Conservation (phyloP, 2,329 filamentous ascomycete genomes). For the Cordyceps tenuipes region DNA sequence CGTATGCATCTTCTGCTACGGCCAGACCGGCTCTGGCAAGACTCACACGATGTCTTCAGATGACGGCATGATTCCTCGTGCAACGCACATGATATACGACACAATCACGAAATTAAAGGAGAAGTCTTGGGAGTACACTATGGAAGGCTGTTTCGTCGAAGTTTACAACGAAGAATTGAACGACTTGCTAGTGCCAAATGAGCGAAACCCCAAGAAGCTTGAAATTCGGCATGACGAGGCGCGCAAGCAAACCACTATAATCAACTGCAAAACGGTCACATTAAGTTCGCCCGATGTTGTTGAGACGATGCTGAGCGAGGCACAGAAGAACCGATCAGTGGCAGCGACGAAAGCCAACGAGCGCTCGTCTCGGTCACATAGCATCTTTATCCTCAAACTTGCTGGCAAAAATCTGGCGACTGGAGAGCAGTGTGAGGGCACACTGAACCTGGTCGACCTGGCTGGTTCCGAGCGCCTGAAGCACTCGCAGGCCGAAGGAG, state of each 20-base stretch:
- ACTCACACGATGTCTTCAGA: conserved; percentile 88
- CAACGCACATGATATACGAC: conserved; percentile 88
- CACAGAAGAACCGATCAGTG: conserved; percentile 79
- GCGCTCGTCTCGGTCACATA: conserved; percentile 87
- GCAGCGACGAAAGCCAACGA: conserved; percentile 98
- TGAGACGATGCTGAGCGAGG: conserved; percentile 68
- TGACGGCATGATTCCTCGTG: conserved; percentile 92
- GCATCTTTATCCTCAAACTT: conserved; percentile 86
- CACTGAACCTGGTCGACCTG: conserved; percentile 89
- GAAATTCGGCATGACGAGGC: conserved; percentile 81
- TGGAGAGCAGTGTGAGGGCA: conserved; percentile 80
- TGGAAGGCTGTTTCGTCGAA: conserved; percentile 93
- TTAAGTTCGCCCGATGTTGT: conserved; percentile 76
- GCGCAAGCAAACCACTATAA: conserved; percentile 73
- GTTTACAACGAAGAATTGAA: conserved; percentile 98
- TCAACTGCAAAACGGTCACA: conserved; percentile 67
- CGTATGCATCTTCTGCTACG: conserved; percentile 98
- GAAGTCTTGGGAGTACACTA: conserved; percentile 89
- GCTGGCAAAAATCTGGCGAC: conserved; percentile 63
- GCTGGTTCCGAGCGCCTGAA: conserved; percentile 88
- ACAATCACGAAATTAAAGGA: conserved; percentile 75
- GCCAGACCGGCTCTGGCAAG: conserved; percentile 69
- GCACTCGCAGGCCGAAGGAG: conserved; percentile 77
- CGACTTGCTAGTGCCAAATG: conserved; percentile 59
- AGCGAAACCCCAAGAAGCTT: conserved; percentile 65